These are phyloP conservation scores for Pythium grandisporangium DNA, from an alignment of 352 stramenopile genomes.

Conservation along the genomic window DNA sequence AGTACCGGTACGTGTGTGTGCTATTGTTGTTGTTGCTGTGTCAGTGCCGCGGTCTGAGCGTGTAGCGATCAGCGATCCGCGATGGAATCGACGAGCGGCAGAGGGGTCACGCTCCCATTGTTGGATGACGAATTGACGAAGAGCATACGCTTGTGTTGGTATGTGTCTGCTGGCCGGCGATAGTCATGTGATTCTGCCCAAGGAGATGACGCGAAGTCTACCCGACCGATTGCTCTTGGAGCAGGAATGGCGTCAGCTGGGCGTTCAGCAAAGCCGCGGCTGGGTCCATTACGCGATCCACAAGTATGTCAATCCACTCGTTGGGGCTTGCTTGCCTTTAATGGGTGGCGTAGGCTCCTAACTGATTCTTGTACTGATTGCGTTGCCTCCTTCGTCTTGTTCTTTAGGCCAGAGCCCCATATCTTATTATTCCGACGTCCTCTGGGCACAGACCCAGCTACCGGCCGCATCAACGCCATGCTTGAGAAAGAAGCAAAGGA, in stretches of 20 bases:
- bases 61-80: neutral
- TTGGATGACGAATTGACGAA: too few relatives aligned
- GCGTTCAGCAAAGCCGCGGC: conserved; percentile 96
- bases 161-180: too few relatives aligned
- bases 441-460: conserved; percentile 95
- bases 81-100: neutral
- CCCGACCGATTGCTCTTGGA: conserved; percentile 95
- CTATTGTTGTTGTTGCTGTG: neutral
- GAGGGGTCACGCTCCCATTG: too few relatives aligned
- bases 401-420: conserved; percentile 93
- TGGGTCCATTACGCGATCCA: conserved; percentile 99
- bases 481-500: conserved; percentile 94
- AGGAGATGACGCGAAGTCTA: conserved; percentile 95
- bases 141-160: too few relatives aligned
- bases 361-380: neutral
- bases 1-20: conserved; percentile 85
- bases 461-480: conserved; percentile 88
- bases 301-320: too few relatives aligned
- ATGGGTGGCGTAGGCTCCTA: too few relatives aligned
- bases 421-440: conserved; percentile 98
- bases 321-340: conserved; percentile 1
- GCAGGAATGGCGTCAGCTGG: conserved; percentile 95
- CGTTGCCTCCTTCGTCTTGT: neutral
- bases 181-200: conserved; percentile 96
- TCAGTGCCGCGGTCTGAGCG: neutral